phyloP scores from a whole-genome alignment of 108 stramenopile genomes.

The Nannochloropsis gaditana region DNA sequence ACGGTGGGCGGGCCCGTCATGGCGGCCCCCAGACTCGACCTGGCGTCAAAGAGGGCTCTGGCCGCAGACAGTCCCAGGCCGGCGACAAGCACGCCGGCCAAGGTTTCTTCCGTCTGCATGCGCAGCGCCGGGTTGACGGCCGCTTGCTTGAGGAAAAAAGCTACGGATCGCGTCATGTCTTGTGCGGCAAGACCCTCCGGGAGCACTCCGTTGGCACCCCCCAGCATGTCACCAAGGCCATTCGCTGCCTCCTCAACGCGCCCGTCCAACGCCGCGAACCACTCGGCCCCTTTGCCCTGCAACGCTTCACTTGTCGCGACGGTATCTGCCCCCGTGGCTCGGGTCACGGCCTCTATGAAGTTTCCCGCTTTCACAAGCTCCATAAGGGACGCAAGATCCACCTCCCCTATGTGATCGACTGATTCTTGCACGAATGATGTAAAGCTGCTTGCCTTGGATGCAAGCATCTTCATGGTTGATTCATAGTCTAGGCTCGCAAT shows the following conservation, averaged over 20 bases:
- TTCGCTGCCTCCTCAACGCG: neutral
- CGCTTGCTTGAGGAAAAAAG: neutral
- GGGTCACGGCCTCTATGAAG: neutral
- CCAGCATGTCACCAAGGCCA: neutral
- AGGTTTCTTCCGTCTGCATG: neutral
- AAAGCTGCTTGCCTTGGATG: neutral
- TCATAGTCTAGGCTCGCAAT: neutral
- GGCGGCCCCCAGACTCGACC: neutral
- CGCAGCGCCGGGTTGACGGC: neutral
- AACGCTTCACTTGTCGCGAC: neutral
- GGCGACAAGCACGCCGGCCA: neutral
- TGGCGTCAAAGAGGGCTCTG: neutral
- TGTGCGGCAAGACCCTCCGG: neutral
- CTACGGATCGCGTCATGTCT: neutral
- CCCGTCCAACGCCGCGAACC: neutral
- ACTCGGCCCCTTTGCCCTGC: neutral
- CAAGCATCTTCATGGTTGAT: neutral
- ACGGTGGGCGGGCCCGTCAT: constrained; percentile 13
- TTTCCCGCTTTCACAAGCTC: neutral
- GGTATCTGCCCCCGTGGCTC: neutral
- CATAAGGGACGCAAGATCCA: neutral
- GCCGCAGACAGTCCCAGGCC: neutral
- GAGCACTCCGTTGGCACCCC: constrained; percentile 4
- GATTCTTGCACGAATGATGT: neutral
- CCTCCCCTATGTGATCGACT: neutral